Evolutionary conservation across 768 basidiomycete species (phyloP), one percentile per base, ranked within the genome.

Genomic region (Candolleomyces efflorescens): DNA sequence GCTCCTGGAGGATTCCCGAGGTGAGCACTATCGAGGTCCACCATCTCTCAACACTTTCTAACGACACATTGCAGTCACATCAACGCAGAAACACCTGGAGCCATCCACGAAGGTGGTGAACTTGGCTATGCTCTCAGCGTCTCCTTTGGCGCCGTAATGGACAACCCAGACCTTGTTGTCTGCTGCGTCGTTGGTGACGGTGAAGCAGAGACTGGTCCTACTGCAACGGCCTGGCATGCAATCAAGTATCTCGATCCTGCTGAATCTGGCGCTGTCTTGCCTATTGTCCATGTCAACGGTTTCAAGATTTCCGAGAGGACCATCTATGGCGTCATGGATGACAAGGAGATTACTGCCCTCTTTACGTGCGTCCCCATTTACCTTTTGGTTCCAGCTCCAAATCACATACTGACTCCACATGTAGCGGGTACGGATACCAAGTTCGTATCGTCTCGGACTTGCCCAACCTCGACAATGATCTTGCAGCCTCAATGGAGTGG

Each of bases 231-330:
- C 18, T 94, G 91, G 90, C 91, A 93, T 64, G 87, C 81, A 5
- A 87, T 78, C 83, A 94, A 97, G 76, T 97, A 88, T 68, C 83
- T 95, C 63, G 92, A 97, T 67, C 93, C 94, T 22, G 83, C 82
- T 15, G 93, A 94, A 71, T 89, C 87, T 2, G 93, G 94, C 18
- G 92, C 94, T 0, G 91, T 95, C 18, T 75, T 97, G n/a, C 94
- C 93, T 23, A 91, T 95, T 61, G 76, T 97, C 1, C 90, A 94
- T 66, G 82, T 89, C 61, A 94, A 94, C 62, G 88, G 90, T 15
- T 92, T 91, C 81, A 90, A 94, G 78, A 94, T 95, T 60, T 91
- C 89, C 0, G 91, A 94, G 67, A 82, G 92, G 38, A 95, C 94
- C 15, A 88, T 97, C 58, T 88, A 85, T 58, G 94, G 93, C 41